Conservation (phyloP, 1,284 basidiomycete species). For the Leccinum huronense region DNA sequence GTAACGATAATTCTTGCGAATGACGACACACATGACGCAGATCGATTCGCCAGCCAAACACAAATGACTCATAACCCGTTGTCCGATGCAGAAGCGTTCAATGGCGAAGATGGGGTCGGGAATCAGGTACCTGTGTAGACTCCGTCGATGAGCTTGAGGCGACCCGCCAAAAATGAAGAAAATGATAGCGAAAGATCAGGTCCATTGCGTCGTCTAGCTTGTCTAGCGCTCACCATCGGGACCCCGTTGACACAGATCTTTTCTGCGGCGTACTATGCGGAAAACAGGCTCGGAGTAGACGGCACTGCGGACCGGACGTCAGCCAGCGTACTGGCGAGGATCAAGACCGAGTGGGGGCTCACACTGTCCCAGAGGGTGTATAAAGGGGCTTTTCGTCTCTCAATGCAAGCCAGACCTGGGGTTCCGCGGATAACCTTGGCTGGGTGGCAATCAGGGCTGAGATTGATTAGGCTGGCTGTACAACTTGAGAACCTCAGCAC, state of each 20-base stretch:
- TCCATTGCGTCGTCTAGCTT: background rate
- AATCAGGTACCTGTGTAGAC: slow-evolving; percentile 27
- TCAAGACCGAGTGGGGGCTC: background rate
- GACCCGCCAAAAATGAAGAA: slow-evolving; percentile 30
- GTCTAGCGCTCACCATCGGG: slow-evolving; percentile 33
- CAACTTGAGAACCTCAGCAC: slow-evolving; percentile 1
- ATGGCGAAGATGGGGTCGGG: slow-evolving; percentile 44
- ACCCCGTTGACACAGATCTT: slow-evolving; percentile 34
- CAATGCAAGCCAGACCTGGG: slow-evolving; percentile 22
- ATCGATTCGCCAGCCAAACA: background rate
- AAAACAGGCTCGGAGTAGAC: slow-evolving; percentile 27
- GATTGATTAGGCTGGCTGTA: slow-evolving; percentile 44
- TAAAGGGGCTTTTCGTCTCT: slow-evolving; percentile 26
- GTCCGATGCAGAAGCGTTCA: slow-evolving; percentile 51
- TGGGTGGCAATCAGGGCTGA: slow-evolving; percentile 30
- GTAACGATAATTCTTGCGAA: background rate
- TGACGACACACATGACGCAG: background rate
- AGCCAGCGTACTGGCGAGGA: background rate
- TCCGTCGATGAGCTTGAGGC: slow-evolving; percentile 43
- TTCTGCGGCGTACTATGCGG: slow-evolving; percentile 36
- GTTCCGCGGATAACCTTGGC: slow-evolving; percentile 32
- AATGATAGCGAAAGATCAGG: background rate
- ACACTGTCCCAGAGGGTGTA: slow-evolving; percentile 27
- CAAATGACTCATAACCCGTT: slow-evolving; percentile 34
- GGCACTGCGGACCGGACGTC: slow-evolving; percentile 16